Evolutionary conservation across 495 filamentous ascomycete genomes (phyloP), one percentile per base, ranked within the genome.

Genomic region (Thermothielavioides terrestris): DNA sequence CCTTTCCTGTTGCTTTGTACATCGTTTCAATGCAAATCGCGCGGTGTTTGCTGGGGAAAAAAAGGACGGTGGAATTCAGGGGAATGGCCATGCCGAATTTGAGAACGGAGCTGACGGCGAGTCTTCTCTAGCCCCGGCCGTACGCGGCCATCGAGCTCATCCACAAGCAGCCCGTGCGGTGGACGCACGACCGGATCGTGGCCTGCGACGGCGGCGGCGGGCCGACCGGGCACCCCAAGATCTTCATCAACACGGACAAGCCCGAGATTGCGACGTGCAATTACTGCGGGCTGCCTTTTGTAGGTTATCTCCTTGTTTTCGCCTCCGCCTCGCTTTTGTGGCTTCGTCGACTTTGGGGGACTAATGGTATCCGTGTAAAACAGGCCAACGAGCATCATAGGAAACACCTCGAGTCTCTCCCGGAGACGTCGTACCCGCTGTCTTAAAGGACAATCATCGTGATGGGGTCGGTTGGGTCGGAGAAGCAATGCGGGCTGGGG

Each of bases 221-320:
- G 17, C 85, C 91, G 43, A 72, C 86, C 30, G 92, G 92, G 22
- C 92, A 98, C 69, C 92, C 92, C 32, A 77, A 78, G 62, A 84
- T 98, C 67, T 98, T 85, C 68, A 98, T 98, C 77, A 98, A 98
- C 69, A 83, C 86, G 56, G 92, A 98, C 72, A 96, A 96, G 77
- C 84, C 92, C 49, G 81, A 95, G 73, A 95, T 98, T 63, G 79
- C 76, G 61, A 76, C 76, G 61, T 98, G 92, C 74, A 81, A 75
- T 51, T 98, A 98, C 72, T 98, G 92, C 65, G 92, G 92, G n/a
- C 62, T 90, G 57, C 92, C 94, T 56, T 98, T 83, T 64, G 92
- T 96, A 76, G 63, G 91, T 81, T 32, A n/a, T n/a, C 17, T 20
- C 8, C 25, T 31, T 17, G 6, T 14, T 21, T n/a, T 17, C 2